Conservation (phyloP, 139 green algal species). For the Pleodorina starrii region DNA sequence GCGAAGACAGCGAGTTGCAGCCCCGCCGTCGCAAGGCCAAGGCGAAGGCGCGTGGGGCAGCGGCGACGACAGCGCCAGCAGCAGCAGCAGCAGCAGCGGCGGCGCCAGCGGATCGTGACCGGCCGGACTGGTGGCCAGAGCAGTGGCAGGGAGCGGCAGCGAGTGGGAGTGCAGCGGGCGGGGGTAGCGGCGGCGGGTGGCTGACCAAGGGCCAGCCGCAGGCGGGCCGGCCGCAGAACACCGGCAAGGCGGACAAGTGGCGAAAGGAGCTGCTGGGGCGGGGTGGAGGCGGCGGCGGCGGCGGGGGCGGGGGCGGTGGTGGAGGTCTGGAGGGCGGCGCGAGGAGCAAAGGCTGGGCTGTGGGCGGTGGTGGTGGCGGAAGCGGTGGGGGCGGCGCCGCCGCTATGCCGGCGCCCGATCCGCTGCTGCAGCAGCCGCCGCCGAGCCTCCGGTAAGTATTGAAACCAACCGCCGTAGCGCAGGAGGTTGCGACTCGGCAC, state of each 20-base stretch:
- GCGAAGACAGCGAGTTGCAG: background rate
- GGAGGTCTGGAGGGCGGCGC: background rate
- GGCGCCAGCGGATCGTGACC: background rate
- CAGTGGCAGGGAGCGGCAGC: background rate
- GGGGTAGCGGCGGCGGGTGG: too few species aligned
- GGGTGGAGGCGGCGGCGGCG: background rate
- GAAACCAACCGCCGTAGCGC: too few species aligned
- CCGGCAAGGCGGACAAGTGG: slow-evolving; percentile 34
- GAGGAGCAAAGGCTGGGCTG: background rate
- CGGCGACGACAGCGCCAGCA: background rate
- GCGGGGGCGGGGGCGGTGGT: background rate
- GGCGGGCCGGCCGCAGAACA: background rate
- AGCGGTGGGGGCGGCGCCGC: background rate
- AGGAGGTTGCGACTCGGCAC: too few species aligned
- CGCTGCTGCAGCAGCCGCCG: background rate
- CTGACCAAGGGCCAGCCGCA: background rate
- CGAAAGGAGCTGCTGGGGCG: slow-evolving; percentile 26
- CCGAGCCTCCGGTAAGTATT: background rate
- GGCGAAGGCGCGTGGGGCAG: background rate
- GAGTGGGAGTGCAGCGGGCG: too few species aligned
- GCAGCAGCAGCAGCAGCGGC: background rate
- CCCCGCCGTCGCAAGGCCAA: background rate
- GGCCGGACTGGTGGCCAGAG: slow-evolving; percentile 10
- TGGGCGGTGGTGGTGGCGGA: background rate
- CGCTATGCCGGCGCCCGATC: background rate